These are phyloP conservation scores for Chrysanthemum makinoi DNA, from an alignment of 129 eudicot genomes.

Conservation along the genomic window DNA sequence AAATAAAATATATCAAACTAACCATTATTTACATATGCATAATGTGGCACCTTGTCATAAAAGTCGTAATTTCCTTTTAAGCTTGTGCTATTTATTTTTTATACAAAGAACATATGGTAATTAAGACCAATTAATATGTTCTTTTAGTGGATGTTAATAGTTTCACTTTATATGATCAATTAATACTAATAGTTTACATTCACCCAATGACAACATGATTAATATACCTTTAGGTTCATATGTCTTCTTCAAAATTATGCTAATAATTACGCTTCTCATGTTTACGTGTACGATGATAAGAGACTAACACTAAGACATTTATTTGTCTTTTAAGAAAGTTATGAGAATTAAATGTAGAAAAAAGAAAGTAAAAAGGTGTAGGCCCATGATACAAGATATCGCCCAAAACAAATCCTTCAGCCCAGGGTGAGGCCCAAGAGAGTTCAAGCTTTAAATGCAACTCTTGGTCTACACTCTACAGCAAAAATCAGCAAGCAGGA, in stretches of 20 bases:
- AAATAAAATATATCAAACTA: background rate
- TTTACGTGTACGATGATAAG: conserved; percentile 13
- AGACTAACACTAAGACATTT: background rate
- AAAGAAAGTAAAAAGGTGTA: background rate
- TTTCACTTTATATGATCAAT: conserved; percentile 30
- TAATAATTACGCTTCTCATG: conserved; percentile 31
- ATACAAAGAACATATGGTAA: conserved; percentile 24
- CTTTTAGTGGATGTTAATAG: conserved; percentile 35
- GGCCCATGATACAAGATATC: background rate
- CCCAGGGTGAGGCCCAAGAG: too few relatives aligned
- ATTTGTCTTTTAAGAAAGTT: background rate
- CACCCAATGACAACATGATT: conserved; percentile 38
- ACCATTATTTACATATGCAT: conserved; percentile 18
- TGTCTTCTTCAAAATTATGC: conserved; percentile 45
- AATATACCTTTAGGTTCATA: conserved; percentile 44
- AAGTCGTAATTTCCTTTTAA: conserved; percentile 9
- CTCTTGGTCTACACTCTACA: too few relatives aligned
- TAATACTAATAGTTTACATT: conserved; percentile 27
- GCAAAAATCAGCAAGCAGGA: too few relatives aligned
- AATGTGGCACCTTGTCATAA: conserved; percentile 24
- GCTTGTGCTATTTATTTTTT: conserved; percentile 13
- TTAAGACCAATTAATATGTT: conserved; percentile 40
- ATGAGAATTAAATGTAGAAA: background rate
- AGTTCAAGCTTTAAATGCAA: too few relatives aligned
- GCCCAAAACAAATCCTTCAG: background rate